Base-by-base conservation (phyloP, 352 stramenopile genomes). In the Phytophthora sojae region DNA sequence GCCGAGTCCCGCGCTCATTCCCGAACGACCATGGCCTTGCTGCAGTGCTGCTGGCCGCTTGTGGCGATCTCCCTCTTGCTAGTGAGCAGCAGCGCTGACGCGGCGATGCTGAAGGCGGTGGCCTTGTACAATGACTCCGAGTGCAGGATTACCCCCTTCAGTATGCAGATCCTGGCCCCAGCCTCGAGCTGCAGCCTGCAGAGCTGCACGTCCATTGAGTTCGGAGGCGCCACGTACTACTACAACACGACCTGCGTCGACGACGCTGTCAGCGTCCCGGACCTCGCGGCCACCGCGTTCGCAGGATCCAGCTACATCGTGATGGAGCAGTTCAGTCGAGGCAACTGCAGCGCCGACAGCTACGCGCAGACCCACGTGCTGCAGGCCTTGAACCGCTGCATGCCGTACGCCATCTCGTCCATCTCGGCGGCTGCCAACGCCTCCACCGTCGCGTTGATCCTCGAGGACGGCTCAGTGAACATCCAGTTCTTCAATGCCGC, bases 321-420 rank as follows among this genome's bases (percentile, higher is more conserved):
- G 0, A 55, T 77, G 30, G 69, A 80, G 52, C 56, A 64, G 29
- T 80, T 77, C 65, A 23, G 23, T 45, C 11, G 53, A 2, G 6
- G 30, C 9, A 75, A 75, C 37, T 80, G 73, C 57, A 80, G 54
- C 19, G 21, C 23, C 3, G 42, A 55, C 12, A 57, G 57, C 6
- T 80, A 80, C 49, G 39, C 15, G 12, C 15, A 75, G 23, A 76
- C 69, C 1, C 52, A 80, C 32, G 73, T 61, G 0, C 8, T 80
- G 4, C 57, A 73, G 29, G 69, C 69, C 44, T 68, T 30, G 26
- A 67, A 53, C 11, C 45, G 54, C 37, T 80, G 73, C 8, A 42
- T 78, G 3, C 69, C 64, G 5, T 80, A 58, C 19, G 57, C 73
- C 8, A 71, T 80, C 50, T 51, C 56, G 14, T 64, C 54, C 4